Evolutionary conservation across 768 basidiomycete species (phyloP), one percentile per base, ranked within the genome.

Genomic region (Hypholoma fasciculare): DNA sequence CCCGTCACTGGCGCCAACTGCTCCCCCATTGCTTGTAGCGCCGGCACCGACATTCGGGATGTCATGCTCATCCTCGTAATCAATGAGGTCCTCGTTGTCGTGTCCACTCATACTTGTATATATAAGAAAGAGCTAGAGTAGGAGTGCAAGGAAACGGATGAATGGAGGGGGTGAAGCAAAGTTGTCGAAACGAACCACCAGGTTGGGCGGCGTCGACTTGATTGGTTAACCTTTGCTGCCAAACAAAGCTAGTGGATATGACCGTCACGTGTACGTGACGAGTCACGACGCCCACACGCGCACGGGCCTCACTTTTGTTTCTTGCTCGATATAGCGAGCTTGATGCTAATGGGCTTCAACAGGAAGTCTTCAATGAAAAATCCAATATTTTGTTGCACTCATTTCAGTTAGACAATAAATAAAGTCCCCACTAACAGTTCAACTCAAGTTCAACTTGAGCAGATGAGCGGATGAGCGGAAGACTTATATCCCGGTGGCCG

Each of bases 11-110:
- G 76, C 74, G 39, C 78, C 74, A 44, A 76, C 70, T 57, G 76
- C 73, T 59, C 80, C 78, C 52, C 81, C 83, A 57, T 82, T 83
- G 30, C 81, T 71, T 27, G 76, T 74, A 36, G 82, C 64, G 20
- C 75, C 77, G 30, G 78, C 71, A 44, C 76, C 76, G 58, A 84
- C 84, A 58, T 81, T 87, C 52, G 89, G 80, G 60, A 89, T 81
- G 68, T 93, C 91, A 66, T 92, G 85, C 71, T 93, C 92, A 65
- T 95, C 93, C 75, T 95, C 93, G 80, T 94, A 95, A 80, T 95
- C 94, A 72, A 95, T 92, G 44, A 95, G 87, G 68, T 95, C 92
- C 71, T 94, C 92, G 72, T 90, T 90, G 77, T 93, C 92, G 78
- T 89, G 84, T 47, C 82, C 83, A 75, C 85, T 89, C 90, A 92